Conservation (phyloP, 495 filamentous ascomycete genomes). For the Pseudotulostoma volvatum region DNA sequence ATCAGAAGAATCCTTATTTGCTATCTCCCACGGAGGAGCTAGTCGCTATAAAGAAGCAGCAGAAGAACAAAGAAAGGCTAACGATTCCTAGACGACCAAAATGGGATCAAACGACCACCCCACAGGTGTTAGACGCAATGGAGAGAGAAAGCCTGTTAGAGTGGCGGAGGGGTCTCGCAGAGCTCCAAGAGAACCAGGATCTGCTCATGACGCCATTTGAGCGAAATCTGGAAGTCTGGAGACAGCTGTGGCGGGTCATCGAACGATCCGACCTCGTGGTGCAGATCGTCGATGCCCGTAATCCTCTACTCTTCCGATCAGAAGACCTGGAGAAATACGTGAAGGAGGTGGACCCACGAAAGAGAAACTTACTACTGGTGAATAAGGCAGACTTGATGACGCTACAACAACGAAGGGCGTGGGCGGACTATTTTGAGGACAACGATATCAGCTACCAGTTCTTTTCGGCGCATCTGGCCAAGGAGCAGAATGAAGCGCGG, state of each 20-base stretch:
- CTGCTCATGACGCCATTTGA: conserved; percentile 97
- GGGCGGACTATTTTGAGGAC: conserved; percentile 78
- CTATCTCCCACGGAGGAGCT: conserved; percentile 78
- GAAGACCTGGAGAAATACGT: conserved; percentile 92
- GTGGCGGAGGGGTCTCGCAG: conserved; percentile 82
- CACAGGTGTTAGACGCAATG: conserved; percentile 56
- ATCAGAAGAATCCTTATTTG: conserved; percentile 90
- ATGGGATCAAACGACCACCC: conserved; percentile 76
- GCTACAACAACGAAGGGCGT: conserved; percentile 59
- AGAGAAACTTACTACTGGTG: conserved; percentile 83
- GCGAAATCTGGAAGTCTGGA: conserved; percentile 94
- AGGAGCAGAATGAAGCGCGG: conserved; percentile 63
- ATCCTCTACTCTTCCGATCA: conserved; percentile 83
- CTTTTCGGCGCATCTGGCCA: conserved; percentile 87
- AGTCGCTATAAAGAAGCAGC: conserved; percentile 60
- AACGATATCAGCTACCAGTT: conserved; percentile 77
- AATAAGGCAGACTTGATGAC: conserved; percentile 99
- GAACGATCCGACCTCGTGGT: conserved; percentile 91
- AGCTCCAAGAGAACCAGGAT: conserved; percentile 83
- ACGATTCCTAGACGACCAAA: conserved; percentile 81
- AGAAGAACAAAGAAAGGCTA: conserved; percentile 54
- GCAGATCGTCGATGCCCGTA: conserved; percentile 96
- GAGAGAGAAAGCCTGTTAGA: conserved; percentile 71
- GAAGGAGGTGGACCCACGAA: conserved; percentile 72
- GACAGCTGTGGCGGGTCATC: conserved; percentile 96